Evolutionary conservation across 2,329 filamentous ascomycete species (phyloP).

Genomic region (Fusarium sp.): DNA sequence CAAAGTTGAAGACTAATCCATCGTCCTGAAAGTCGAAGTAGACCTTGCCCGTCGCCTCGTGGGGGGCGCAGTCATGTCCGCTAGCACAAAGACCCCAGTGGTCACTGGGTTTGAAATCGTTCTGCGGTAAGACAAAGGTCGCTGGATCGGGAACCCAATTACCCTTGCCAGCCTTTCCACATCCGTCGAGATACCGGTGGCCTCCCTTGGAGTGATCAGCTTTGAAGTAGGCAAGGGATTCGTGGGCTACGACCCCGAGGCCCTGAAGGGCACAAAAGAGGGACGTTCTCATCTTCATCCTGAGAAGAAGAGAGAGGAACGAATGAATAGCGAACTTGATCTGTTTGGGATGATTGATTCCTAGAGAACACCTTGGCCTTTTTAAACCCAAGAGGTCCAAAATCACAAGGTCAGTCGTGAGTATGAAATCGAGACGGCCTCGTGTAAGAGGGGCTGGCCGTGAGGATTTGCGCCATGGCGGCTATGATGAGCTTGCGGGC

Average conservation of each 20-base stretch:
- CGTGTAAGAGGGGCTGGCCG: constrained; percentile 5
- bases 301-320: constrained; percentile 26
- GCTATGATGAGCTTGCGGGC: constrained; percentile 3
- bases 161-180: constrained; percentile 38
- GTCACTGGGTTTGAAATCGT: constrained; percentile 33
- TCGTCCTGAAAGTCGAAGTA: constrained; percentile 44
- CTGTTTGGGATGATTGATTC: constrained; percentile 15
- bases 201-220: constrained; percentile 15
- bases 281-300: constrained; percentile 38
- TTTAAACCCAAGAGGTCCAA: constrained; percentile 28
- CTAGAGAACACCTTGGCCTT: constrained; percentile 9
- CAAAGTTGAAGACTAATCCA: constrained; percentile 40
- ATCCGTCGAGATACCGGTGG: constrained; percentile 34
- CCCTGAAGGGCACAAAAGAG: constrained; percentile 43
- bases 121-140: constrained; percentile 43
- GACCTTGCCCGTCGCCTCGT: constrained; percentile 39
- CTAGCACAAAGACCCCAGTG: constrained; percentile 43
- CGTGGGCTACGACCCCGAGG: constrained; percentile 38
- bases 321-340: constrained; percentile 35
- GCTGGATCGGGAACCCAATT: constrained; percentile 42
- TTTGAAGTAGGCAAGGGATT: constrained; percentile 41
- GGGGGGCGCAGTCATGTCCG: constrained; percentile 34
- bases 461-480: not conserved
- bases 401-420: not conserved
- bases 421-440: not conserved